A percentile compares a stretch with the other conserved stretches of the same genome.
Conservation (phyloP, 2,329 filamentous ascomycete genomes). For the Xylaria multiplex region DNA sequence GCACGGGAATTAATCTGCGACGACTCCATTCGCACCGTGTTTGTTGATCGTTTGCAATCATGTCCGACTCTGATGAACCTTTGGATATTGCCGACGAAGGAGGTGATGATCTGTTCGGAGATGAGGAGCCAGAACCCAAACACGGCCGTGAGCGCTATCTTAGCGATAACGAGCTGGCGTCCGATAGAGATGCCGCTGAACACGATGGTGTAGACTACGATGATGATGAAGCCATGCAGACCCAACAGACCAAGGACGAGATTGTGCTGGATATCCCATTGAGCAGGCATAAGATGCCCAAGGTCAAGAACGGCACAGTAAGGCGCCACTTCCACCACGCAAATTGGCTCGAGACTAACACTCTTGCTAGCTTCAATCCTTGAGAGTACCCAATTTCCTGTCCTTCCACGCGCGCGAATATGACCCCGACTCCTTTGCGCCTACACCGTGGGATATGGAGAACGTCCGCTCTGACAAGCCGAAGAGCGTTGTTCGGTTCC, state of each 20-base stretch:
- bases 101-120: conserved; percentile 71
- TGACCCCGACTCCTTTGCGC: conserved; percentile 72
- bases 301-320: conserved; percentile 76
- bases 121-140: conserved; percentile 66
- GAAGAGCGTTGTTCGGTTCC: conserved; percentile 74
- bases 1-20: not conserved
- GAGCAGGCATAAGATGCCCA: conserved; percentile 75
- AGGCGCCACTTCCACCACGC: conserved; percentile 40
- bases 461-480: conserved; percentile 66
- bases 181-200: conserved; percentile 60
- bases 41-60: conserved; percentile 43
- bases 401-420: conserved; percentile 75
- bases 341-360: conserved; percentile 15
- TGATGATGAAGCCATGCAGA: conserved; percentile 54
- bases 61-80: conserved; percentile 68
- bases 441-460: conserved; percentile 63
- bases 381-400: conserved; percentile 79
- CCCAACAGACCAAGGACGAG: conserved; percentile 62
- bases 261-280: conserved; percentile 72
- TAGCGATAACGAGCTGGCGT: conserved; percentile 69
- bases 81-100: conserved; percentile 63
- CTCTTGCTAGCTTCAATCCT: conserved; percentile 69
- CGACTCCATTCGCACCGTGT: not conserved
- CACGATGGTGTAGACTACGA: conserved; percentile 54
- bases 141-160: conserved; percentile 71